phyloP scores from a whole-genome alignment of 176 grass and related monocot genomes.

The Echinochloa phyllopogon region DNA sequence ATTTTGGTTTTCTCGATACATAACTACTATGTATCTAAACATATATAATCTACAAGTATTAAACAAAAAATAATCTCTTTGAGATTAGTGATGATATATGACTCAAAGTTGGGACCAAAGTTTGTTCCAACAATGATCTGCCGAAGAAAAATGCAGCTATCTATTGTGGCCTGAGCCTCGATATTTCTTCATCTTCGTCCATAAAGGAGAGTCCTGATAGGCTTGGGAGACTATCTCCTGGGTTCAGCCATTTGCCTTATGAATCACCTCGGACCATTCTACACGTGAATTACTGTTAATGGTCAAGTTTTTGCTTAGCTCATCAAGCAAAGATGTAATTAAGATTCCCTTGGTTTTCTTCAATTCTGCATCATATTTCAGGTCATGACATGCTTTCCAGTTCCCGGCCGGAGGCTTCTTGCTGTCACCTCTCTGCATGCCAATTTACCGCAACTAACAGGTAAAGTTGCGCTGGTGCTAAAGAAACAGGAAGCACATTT shows the following conservation, averaged over 20 bases:
- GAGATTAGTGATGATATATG: constrained; percentile 53
- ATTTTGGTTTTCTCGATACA: too few relatives aligned
- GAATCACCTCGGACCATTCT: constrained; percentile 85
- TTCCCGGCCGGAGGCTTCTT: constrained; percentile 74
- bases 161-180: constrained; percentile 68
- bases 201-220: constrained; percentile 63
- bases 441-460: constrained; percentile 54
- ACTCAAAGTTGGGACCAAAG: constrained; percentile 75
- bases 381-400: constrained; percentile 67
- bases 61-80: not conserved
- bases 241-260: constrained; percentile 48
- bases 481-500: constrained; percentile 45
- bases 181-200: constrained; percentile 78
- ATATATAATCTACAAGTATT: too few relatives aligned
- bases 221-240: constrained; percentile 52
- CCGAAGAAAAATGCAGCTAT: constrained; percentile 67
- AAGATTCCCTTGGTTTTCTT: constrained; percentile 23
- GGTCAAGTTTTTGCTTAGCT: constrained; percentile 26
- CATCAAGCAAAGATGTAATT: not conserved
- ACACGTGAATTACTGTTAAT: constrained; percentile 56
- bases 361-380: constrained; percentile 57
- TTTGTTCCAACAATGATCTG: constrained; percentile 54
- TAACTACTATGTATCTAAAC: too few relatives aligned
- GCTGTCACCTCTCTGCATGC: constrained; percentile 68
- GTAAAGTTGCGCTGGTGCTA: constrained; percentile 46